Base-by-base conservation (phyloP, 176 grass and related monocot species). In the Bolboschoenus planiculmis region DNA sequence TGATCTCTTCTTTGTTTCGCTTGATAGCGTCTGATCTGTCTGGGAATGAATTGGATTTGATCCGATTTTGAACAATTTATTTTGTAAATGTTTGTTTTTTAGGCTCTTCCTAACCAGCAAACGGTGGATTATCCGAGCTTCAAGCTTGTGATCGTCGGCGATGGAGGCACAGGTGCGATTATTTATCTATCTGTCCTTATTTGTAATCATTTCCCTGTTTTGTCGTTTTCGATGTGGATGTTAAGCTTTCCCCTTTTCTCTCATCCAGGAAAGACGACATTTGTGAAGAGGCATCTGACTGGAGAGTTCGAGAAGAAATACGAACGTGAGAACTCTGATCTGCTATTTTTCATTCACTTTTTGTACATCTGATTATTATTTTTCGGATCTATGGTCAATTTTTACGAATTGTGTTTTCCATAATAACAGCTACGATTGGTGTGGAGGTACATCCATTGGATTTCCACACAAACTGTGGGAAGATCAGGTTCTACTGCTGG, bases 101-200 rank as follows among this genome's bases (percentile, higher is more conserved):
- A 84, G 86, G 86, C 81, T 21, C 72, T 88, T 62, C 86, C 71
- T 31, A 79, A 79, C 36, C 81, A 88, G 71, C 81, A 88, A 44
- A 82, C 80, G 11, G 80, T 82, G 20, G 84, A 85, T 53, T 85
- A 85, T 29, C 84, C 84, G 11, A 81, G 56, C 79, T 81, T 60
- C 79, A 81, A 81, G 55, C 79, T 81, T 15, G 59, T 81, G 2
- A 81, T 81, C 37, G 79, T 81, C 21, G 79, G 79, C 54, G 79
- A 81, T 81, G 79, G 79, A 26, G 79, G 79, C 79, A 81, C 79
- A 42, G 79, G 79, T 63, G 2, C 27, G 44, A 53, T 14, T 44
- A 14, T 46, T 72, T 9, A 2, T 72, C 20, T 26, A 44, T 72
- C n/a, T 26, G 46, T 43, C 10, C 31, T 6, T 1, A 4, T 53